Conservation (phyloP, 2,329 filamentous ascomycete species). For the Lithohypha guttulata region DNA sequence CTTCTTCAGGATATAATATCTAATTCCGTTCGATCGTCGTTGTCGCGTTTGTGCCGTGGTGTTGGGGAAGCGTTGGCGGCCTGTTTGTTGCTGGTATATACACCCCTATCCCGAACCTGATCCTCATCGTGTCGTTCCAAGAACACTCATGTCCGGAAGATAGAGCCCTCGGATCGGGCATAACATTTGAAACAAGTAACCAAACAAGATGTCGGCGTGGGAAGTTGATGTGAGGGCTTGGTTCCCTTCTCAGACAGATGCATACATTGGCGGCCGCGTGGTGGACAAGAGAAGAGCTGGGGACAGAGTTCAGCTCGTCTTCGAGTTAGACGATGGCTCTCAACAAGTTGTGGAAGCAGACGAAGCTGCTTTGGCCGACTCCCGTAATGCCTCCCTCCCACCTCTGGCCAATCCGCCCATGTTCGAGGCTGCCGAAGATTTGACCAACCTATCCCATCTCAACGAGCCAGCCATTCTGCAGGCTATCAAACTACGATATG, state of each 20-base stretch:
- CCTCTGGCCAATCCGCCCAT: conserved; percentile 97
- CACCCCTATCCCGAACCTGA: conserved; percentile 13
- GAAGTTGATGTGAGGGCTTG: conserved; percentile 95
- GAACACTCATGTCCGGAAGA: conserved; percentile 8
- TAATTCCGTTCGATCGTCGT: not conserved
- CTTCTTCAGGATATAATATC: conserved; percentile 3
- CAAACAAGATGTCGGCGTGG: conserved; percentile 47
- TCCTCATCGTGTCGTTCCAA: conserved; percentile 3
- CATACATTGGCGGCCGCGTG: conserved; percentile 95
- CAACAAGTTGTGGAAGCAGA: conserved; percentile 77
- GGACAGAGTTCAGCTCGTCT: conserved; percentile 59
- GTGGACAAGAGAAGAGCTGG: conserved; percentile 81
- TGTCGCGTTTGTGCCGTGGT: conserved; percentile 1
- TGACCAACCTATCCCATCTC: conserved; percentile 93
- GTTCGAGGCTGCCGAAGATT: conserved; percentile 95
- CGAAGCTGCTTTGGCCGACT: conserved; percentile 61
- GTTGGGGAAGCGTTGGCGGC: not conserved
- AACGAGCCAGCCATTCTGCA: conserved; percentile 98
- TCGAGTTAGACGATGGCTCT: conserved; percentile 73
- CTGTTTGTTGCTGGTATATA: not conserved
- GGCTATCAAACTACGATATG: conserved; percentile 92
- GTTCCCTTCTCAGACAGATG: conserved; percentile 92
- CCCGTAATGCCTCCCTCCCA: conserved; percentile 61
- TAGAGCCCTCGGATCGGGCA: conserved; percentile 15
- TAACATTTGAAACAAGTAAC: conserved; percentile 27